A percentile compares a stretch with the other conserved stretches of the same genome.
phyloP scores from a whole-genome alignment of 768 basidiomycete genomes.

The Lactifluus echinatus region DNA sequence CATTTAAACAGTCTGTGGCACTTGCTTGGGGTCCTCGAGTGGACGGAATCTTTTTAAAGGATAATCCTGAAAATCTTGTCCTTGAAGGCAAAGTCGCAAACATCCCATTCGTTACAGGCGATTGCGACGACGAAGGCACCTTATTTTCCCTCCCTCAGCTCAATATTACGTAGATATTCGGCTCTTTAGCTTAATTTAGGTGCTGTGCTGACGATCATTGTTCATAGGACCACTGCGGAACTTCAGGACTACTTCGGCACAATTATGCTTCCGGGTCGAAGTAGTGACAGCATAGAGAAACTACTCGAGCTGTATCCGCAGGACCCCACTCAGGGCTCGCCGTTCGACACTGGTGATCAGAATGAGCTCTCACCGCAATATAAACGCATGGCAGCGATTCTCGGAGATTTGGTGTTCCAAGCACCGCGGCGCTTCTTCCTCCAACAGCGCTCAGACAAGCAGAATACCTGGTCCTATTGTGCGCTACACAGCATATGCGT shows the following conservation, averaged over 20 bases:
- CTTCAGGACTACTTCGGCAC: slow-evolving; percentile 5
- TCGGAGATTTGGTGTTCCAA: slow-evolving; percentile 32
- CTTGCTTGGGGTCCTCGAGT: slow-evolving; percentile 33
- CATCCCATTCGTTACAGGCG: slow-evolving; percentile 23
- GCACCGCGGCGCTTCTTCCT: slow-evolving; percentile 31
- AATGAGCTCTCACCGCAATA: slow-evolving; percentile 29
- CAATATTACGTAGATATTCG: slow-evolving; percentile 24
- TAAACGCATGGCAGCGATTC: slow-evolving; percentile 33
- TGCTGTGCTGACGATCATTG: too few species aligned
- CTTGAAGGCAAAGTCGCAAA: slow-evolving; percentile 24
- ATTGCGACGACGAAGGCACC: slow-evolving; percentile 27
- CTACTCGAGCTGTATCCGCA: slow-evolving; percentile 16
- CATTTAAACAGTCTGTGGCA: slow-evolving; percentile 19
- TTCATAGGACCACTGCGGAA: slow-evolving; percentile 13
- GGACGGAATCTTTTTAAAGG: slow-evolving; percentile 33
- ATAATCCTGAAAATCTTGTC: slow-evolving; percentile 28
- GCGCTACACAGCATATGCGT: slow-evolving; percentile 13
- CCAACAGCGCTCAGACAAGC: slow-evolving; percentile 25
- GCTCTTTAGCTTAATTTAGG: neutral
- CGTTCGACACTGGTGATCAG: slow-evolving; percentile 23
- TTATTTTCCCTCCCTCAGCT: slow-evolving; percentile 17
- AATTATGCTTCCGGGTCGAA: slow-evolving; percentile 4
- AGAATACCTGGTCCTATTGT: slow-evolving; percentile 31
- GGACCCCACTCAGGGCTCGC: slow-evolving; percentile 23
- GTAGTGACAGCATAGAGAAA: slow-evolving; percentile 5